A percentile compares a stretch with the other conserved stretches of the same genome.
Conservation (phyloP, 2,329 filamentous ascomycete species). For the Pyrenophora teres region DNA sequence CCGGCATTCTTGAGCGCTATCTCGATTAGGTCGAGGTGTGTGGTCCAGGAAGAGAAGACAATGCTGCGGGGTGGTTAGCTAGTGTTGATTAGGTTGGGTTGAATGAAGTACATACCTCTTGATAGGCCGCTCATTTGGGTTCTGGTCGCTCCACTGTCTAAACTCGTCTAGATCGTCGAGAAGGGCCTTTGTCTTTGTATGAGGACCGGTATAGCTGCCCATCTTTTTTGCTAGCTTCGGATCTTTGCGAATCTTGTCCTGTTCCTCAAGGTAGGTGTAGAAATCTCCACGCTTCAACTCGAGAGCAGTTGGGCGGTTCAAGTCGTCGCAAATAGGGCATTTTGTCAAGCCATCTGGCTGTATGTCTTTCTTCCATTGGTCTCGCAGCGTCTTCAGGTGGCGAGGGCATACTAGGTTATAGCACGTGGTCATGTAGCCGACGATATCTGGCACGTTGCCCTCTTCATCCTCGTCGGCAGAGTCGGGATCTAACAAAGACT, state of each 20-base stretch:
- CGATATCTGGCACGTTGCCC: slow-evolving; percentile 57
- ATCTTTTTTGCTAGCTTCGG: slow-evolving; percentile 63
- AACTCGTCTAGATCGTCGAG: slow-evolving; percentile 72
- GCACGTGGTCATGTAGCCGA: slow-evolving; percentile 84
- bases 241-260: slow-evolving; percentile 60
- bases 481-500: slow-evolving; percentile 49
- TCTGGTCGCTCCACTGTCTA: slow-evolving; percentile 64
- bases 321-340: slow-evolving; percentile 71
- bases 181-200: slow-evolving; percentile 87
- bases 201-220: slow-evolving; percentile 78
- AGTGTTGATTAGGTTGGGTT: not conserved
- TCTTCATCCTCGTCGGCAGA: slow-evolving; percentile 54
- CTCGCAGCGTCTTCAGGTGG: slow-evolving; percentile 68
- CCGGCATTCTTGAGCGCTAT: slow-evolving; percentile 71
- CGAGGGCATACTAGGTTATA: slow-evolving; percentile 81
- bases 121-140: slow-evolving; percentile 71
- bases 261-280: slow-evolving; percentile 56
- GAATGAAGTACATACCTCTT: slow-evolving; percentile 60
- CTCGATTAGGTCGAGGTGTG: slow-evolving; percentile 89
- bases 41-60: slow-evolving; percentile 95
- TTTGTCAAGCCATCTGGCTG: slow-evolving; percentile 55
- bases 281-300: slow-evolving; percentile 66
- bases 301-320: slow-evolving; percentile 68
- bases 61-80: slow-evolving; percentile 57
- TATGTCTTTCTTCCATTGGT: slow-evolving; percentile 53